phyloP scores from a whole-genome alignment of 2,329 filamentous ascomycete species.

The Fusarium robinianum region DNA sequence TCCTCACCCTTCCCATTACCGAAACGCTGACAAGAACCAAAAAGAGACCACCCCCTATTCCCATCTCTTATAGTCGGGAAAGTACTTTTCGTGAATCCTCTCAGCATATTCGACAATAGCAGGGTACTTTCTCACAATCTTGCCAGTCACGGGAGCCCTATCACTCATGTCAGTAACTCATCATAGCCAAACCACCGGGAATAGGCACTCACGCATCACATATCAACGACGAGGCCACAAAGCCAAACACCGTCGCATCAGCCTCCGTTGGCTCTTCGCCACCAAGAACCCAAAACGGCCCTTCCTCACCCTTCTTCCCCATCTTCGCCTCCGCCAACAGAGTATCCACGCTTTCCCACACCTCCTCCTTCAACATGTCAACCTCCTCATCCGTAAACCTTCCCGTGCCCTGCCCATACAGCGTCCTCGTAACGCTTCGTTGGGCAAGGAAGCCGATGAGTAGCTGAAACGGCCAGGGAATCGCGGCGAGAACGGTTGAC shows the following conservation, averaged over 20 bases:
- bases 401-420: conserved; percentile 61
- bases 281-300: conserved; percentile 63
- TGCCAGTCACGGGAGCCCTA: conserved; percentile 53
- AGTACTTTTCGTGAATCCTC: conserved; percentile 60
- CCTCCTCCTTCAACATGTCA: conserved; percentile 48
- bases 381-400: conserved; percentile 58
- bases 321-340: conserved; percentile 47
- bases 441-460: conserved; percentile 57
- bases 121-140: conserved; percentile 52
- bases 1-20: no score
- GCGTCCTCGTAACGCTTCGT: conserved; percentile 46
- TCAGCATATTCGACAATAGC: conserved; percentile 58
- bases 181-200: neutral
- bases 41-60: conserved; percentile 6
- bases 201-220: conserved; percentile 55
- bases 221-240: conserved; percentile 56
- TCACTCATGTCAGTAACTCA: neutral
- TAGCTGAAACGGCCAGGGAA: conserved; percentile 57
- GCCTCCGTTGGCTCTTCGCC: conserved; percentile 58
- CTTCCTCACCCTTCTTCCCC: conserved; percentile 10
- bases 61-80: conserved; percentile 59
- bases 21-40: no score
- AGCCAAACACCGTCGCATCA: conserved; percentile 62
- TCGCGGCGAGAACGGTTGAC: conserved; percentile 49
- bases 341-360: conserved; percentile 57